phyloP scores from a whole-genome alignment of 2,329 filamentous ascomycete genomes.

The Epichloe bromicola region DNA sequence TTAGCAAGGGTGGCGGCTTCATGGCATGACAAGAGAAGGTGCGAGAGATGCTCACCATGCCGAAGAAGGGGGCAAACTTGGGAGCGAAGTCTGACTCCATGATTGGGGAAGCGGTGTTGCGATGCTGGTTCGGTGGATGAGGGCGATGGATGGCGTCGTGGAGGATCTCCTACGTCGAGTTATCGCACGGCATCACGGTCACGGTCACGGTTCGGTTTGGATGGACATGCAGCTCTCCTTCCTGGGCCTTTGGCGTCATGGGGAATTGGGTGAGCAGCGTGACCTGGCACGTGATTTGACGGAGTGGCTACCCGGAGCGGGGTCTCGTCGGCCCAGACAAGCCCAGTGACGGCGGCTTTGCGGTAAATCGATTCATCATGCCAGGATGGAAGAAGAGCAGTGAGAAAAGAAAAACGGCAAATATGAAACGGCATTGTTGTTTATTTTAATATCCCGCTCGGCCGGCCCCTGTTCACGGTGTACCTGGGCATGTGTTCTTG shows the following conservation, averaged over 20 bases:
- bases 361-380: no score
- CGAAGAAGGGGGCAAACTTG: conserved; percentile 78
- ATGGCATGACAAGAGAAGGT: conserved; percentile 12
- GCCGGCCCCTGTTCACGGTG: no score
- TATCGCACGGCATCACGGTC: conserved; percentile 1
- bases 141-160: not conserved
- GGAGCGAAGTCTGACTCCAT: conserved; percentile 54
- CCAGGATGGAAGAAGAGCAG: no score
- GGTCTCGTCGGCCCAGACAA: no score
- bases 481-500: no score
- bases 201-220: not conserved
- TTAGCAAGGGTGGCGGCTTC: conserved; percentile 7
- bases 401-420: no score
- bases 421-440: no score
- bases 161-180: conserved; percentile 1
- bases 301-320: not conserved
- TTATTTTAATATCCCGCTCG: no score
- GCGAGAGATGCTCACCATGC: conserved; percentile 52
- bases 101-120: conserved; percentile 11
- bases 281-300: conserved; percentile 4
- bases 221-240: not conserved
- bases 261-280: not conserved
- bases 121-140: not conserved
- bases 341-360: no score
- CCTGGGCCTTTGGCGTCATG: conserved; percentile 2